Base-by-base conservation (phyloP, 768 basidiomycete genomes). In the Amanita molliuscula region DNA sequence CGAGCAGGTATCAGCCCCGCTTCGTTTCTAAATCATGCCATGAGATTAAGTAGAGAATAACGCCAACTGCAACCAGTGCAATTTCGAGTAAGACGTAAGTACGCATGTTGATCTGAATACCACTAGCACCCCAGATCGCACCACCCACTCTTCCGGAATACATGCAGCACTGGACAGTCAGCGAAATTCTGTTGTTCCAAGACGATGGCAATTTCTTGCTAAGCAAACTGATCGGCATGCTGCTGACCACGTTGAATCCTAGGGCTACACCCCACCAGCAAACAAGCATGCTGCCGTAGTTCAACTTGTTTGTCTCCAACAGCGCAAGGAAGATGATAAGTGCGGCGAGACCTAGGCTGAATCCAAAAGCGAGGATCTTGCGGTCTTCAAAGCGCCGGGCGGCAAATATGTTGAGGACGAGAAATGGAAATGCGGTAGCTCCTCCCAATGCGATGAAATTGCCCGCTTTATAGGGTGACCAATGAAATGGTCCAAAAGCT, bases 381-480 rank as follows among this genome's bases (percentile, higher is more conserved):
- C 82, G 75, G 58, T 84, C 84, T 55, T 83, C 80, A 11, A 78
- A 63, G 44, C 75, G 75, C 20, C 71, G 71, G 3, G 79, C 76
- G 53, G 79, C 64, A 59, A 75, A 61, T 51, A 84, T 67, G 62
- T 82, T 84, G 25, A 70, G 56, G 52, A 83, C 67, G 48, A 85
- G 77, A 69, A 86, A 83, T 3, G 84, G 83, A 60, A 84, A 76
- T 26, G 77, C 70, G 20, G 72, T 66, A 23, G 76, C 64, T 8
- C 81, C 84, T 15, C 82, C 82, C 9, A 85, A 71, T 21, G 79
- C 82, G 61, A 84, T 81, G 64, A 83, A 79, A 63, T 84, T 84
- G 6, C 80, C 84, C 3, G 82, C 79, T 15, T 72, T 69, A 57
- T 75, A 83, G 1, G 81, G 82, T 11, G 75, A 72, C 70, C 76